These are phyloP conservation scores for Andrographis paniculata DNA, from an alignment of 305 asterid species.

Conservation along the genomic window DNA sequence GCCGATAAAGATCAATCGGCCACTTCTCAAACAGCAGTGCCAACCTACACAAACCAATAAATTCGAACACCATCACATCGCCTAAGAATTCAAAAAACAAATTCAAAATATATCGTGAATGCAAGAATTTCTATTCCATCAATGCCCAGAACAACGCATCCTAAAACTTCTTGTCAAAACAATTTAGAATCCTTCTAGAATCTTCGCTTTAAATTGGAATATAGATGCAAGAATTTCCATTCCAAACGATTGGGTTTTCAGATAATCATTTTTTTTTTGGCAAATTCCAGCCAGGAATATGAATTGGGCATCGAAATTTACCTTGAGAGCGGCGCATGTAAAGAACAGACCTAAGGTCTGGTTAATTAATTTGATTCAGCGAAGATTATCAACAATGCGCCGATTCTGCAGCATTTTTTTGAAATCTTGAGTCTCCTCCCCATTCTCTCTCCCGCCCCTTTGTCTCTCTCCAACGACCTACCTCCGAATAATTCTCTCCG, in stretches of 20 bases:
- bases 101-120: too few relatives aligned
- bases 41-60: conserved; percentile 49
- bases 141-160: conserved; percentile 21
- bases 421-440: conserved; percentile 18
- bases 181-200: too few relatives aligned
- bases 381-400: conserved; percentile 39
- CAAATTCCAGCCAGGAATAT: background rate
- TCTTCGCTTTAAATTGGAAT: background rate
- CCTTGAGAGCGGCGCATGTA: conserved; percentile 73
- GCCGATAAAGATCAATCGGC: conserved; percentile 36
- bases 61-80: too few relatives aligned
- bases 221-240: background rate
- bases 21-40: conserved; percentile 44
- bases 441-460: conserved; percentile 16
- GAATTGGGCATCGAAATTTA: conserved; percentile 21
- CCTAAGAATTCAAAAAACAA: too few relatives aligned
- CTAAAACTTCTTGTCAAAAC: too few relatives aligned
- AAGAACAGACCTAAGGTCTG: conserved; percentile 50
- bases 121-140: conserved; percentile 11
- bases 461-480: conserved; percentile 25
- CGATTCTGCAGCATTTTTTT: conserved; percentile 40
- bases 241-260: too few relatives aligned
- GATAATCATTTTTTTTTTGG: background rate
- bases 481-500: conserved; percentile 8
- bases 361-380: conserved; percentile 17